Conservation (phyloP, 2,329 filamentous ascomycete genomes). For the Trichoderma simmonsii region DNA sequence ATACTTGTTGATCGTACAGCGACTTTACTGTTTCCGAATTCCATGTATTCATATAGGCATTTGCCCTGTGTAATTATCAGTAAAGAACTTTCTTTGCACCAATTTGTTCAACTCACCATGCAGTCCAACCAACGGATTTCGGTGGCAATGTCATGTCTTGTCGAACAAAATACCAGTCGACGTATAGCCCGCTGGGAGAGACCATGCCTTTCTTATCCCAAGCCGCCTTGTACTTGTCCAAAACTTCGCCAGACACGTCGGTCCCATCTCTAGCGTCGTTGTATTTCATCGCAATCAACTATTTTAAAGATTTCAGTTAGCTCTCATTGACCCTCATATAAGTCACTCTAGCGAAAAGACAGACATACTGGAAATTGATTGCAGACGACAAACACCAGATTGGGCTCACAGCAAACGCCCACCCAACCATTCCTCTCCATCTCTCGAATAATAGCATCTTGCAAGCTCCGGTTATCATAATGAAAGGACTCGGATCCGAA, state of each 20-base stretch:
- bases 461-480: constrained; percentile 33
- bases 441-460: constrained; percentile 33
- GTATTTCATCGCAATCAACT: constrained; percentile 17
- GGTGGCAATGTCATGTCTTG: not conserved
- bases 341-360: not conserved
- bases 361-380: constrained; percentile 41
- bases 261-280: constrained; percentile 27
- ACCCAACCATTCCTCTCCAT: constrained; percentile 40
- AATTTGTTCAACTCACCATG: not conserved
- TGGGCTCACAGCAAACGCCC: constrained; percentile 43
- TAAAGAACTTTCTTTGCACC: not conserved
- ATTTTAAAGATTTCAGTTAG: not conserved
- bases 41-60: constrained; percentile 39
- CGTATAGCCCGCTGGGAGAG: constrained; percentile 26
- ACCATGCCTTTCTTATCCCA: constrained; percentile 30
- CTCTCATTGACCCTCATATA: not conserved
- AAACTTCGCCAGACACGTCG: constrained; percentile 27
- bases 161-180: constrained; percentile 21
- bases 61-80: constrained; percentile 18
- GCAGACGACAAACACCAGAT: constrained; percentile 39
- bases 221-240: constrained; percentile 38
- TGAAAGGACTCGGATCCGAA: constrained; percentile 35
- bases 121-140: not conserved
- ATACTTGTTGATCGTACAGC: constrained; percentile 24
- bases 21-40: constrained; percentile 32